Evolutionary conservation across 805 yeast genomes (phyloP), one percentile per base, ranked within the genome.

Genomic region (Cyberlindnera xylosilytica): DNA sequence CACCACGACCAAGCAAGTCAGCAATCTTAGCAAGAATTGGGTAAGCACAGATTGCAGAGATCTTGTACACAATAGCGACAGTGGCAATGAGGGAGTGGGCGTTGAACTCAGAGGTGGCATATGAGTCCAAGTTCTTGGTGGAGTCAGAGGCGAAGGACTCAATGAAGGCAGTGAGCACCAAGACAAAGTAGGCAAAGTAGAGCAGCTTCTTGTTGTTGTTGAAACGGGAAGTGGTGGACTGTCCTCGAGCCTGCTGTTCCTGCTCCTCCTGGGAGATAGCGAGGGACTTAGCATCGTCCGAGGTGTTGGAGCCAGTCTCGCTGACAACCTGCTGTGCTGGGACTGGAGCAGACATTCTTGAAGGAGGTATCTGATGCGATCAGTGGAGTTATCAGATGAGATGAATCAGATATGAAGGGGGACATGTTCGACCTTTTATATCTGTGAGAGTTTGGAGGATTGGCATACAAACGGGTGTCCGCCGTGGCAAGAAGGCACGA

Each of bases 1-100:
- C 65, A 32, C 62, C 61, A 38, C 71, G 60, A 15, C 71, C 71
- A 24, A 65, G 49, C 8, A 64, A 52, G 41, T 67, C 68, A 9
- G 70, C 62, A 30, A 66, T 34, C 42, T 66, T 68, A 30, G 67
- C 72, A 44, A 68, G 45, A 16, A 66, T 54, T 7, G 72, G 68
- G 42, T 65, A 63, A 2, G 65, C 57, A 13, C 64, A 62, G 22
- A 68, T 64, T 29, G 63, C 60, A 18, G 69, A 48, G 45, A 68
- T 63, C 31, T 65, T 61, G 41, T 64, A 65, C 3, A 65, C 67
- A 19, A 66, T 68, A 27, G 61, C 63, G 18, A 67, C 64, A 11
- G 68, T 64, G 2, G 72, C 51, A 11, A 68, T 56, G 38, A 66
- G 45, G 5, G 73, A 63, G 46, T 65, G 69, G n/a, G 59, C 58